Conservation (phyloP, 345 rosid species). For the Arabis hirsuta region DNA sequence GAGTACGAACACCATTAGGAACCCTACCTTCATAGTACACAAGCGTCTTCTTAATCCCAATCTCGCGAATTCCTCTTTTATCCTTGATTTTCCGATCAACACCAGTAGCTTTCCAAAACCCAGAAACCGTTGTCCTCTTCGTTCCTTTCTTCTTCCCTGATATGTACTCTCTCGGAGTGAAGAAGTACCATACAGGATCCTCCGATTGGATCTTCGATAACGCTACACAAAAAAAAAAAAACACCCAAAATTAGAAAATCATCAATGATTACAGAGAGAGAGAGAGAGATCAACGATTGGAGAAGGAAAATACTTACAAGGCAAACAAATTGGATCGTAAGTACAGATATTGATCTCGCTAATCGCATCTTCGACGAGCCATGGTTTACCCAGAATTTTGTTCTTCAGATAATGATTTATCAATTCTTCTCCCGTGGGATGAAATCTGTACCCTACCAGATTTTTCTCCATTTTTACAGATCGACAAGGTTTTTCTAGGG, state of each 20-base stretch:
- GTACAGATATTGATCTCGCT: slow-evolving; percentile 39
- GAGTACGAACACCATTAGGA: slow-evolving; percentile 21
- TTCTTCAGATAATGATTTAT: slow-evolving; percentile 33
- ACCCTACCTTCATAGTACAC: slow-evolving; percentile 38
- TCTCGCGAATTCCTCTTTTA: slow-evolving; percentile 22
- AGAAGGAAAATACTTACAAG: slow-evolving; percentile 36
- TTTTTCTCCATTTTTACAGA: slow-evolving; percentile 23
- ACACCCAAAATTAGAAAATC: slow-evolving; percentile 9
- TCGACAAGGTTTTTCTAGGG: not conserved
- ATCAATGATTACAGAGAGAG: not conserved
- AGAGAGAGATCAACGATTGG: not conserved
- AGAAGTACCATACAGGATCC: slow-evolving; percentile 53
- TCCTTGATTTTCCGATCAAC: slow-evolving; percentile 38
- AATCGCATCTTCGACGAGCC: slow-evolving; percentile 33
- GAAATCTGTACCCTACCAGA: slow-evolving; percentile 31
- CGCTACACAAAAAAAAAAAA: not conserved
- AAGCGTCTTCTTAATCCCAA: slow-evolving; percentile 53
- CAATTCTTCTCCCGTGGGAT: slow-evolving; percentile 41
- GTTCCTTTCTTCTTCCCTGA: slow-evolving; percentile 21
- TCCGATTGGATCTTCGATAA: slow-evolving; percentile 22
- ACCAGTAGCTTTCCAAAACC: slow-evolving; percentile 58
- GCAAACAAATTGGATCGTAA: slow-evolving; percentile 43
- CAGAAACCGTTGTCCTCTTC: slow-evolving; percentile 44
- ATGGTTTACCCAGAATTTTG: slow-evolving; percentile 18
- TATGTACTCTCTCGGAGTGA: slow-evolving; percentile 20